phyloP scores from a whole-genome alignment of 768 basidiomycete species.

The Rhodosporidiobolus odoratus region DNA sequence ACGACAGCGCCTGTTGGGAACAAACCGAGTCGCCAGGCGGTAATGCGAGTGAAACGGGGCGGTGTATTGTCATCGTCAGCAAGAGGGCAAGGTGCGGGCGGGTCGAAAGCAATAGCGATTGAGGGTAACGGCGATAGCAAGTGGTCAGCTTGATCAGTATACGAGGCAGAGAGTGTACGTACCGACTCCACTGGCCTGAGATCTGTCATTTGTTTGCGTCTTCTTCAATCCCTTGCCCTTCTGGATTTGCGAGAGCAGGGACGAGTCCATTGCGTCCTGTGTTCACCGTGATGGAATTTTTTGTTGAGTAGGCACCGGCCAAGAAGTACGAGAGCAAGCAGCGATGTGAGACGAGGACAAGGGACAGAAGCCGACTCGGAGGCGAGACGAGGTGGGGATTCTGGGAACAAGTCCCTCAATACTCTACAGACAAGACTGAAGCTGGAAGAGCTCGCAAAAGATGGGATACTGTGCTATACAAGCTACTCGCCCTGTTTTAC shows the following conservation, averaged over 20 bases:
- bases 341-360: background rate
- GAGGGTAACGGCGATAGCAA: background rate
- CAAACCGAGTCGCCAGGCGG: background rate
- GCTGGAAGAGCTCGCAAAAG: no score
- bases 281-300: background rate
- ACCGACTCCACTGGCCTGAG: conserved; percentile 6
- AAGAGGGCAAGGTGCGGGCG: background rate
- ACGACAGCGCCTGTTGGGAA: background rate
- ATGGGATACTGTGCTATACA: no score
- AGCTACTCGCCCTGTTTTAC: no score
- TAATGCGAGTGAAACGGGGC: background rate
- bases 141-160: no score
- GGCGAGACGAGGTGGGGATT: no score
- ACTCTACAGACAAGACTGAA: no score
- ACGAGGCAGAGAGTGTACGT: background rate
- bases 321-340: background rate
- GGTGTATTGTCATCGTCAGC: background rate
- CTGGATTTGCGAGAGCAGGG: conserved; percentile 31
- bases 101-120: background rate
- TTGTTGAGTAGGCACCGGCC: background rate
- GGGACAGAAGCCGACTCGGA: background rate
- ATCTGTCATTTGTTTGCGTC: conserved; percentile 24
- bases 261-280: conserved; percentile 23
- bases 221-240: conserved; percentile 38
- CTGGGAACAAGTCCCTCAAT: no score